A percentile compares a stretch with the other conserved stretches of the same genome.
These are phyloP conservation scores for Rhododendron kiyosumense DNA, from an alignment of 148 eudicot species.

Conservation along the genomic window DNA sequence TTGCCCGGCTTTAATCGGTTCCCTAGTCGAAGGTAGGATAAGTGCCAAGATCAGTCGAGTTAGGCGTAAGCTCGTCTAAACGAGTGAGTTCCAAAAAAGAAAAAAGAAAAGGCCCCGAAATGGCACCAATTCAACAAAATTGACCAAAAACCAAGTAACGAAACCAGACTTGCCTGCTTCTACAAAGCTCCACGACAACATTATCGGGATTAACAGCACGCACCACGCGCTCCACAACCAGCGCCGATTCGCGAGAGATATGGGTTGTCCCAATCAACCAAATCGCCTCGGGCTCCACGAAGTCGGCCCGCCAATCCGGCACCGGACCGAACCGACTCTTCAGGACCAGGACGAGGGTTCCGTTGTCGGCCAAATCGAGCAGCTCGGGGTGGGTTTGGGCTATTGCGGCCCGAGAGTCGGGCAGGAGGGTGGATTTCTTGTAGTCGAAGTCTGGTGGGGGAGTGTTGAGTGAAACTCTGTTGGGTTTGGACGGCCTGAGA, in stretches of 20 bases:
- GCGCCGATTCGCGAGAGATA: conserved; percentile 45
- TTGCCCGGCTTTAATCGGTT: no score
- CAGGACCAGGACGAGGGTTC: conserved; percentile 48
- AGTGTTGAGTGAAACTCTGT: conserved; percentile 37
- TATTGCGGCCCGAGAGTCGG: conserved; percentile 39
- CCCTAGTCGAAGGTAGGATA: no score
- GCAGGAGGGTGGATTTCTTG: conserved; percentile 29
- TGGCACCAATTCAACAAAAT: neutral
- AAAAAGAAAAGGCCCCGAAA: neutral
- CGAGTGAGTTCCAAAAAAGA: no score
- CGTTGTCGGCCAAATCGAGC: conserved; percentile 62
- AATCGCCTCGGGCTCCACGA: conserved; percentile 86
- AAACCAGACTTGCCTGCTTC: conserved; percentile 79
- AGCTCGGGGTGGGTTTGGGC: conserved; percentile 56
- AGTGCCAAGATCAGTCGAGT: no score
- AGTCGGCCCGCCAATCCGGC: conserved; percentile 74
- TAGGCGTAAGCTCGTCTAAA: no score
- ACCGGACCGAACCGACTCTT: conserved; percentile 80
- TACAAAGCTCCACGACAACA: conserved; percentile 96
- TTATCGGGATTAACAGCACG: conserved; percentile 68
- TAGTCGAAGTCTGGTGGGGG: conserved; percentile 70
- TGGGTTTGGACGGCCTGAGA: conserved; percentile 8
- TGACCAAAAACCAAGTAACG: neutral
- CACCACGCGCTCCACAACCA: conserved; percentile 71
- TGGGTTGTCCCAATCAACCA: conserved; percentile 85